phyloP scores from a whole-genome alignment of 768 basidiomycete species.

The Boletus huronensis region DNA sequence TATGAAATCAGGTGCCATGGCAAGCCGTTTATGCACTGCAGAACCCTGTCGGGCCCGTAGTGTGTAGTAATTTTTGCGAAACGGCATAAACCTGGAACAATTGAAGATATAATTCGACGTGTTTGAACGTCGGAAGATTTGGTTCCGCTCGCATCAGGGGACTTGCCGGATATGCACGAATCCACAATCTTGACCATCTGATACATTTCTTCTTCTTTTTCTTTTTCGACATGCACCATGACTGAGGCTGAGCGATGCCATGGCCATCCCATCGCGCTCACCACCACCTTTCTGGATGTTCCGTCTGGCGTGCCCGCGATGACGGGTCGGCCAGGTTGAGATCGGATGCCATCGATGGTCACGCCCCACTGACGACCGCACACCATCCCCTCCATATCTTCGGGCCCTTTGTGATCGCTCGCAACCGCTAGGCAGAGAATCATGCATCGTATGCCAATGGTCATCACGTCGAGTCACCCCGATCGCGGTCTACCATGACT shows the following conservation, averaged over 20 bases:
- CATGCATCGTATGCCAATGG: neutral
- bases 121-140: neutral
- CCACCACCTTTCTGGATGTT: neutral
- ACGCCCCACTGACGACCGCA: neutral
- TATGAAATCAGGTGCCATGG: too few relatives aligned
- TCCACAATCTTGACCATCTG: too few relatives aligned
- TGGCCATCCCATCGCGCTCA: neutral
- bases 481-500: constrained; percentile 5
- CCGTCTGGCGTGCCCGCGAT: neutral
- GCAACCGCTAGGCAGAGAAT: neutral
- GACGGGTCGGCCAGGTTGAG: neutral
- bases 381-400: neutral
- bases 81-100: too few relatives aligned
- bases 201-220: neutral
- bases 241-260: neutral
- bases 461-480: constrained; percentile 4
- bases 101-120: too few relatives aligned
- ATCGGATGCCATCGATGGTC: neutral
- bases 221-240: neutral
- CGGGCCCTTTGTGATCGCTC: neutral
- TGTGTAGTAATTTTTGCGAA: too few relatives aligned
- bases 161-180: too few relatives aligned
- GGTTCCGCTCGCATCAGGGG: neutral
- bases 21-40: too few relatives aligned
- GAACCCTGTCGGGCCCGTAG: too few relatives aligned